phyloP scores from a whole-genome alignment of 2,329 filamentous ascomycete species.

The Cladosporium sp. region DNA sequence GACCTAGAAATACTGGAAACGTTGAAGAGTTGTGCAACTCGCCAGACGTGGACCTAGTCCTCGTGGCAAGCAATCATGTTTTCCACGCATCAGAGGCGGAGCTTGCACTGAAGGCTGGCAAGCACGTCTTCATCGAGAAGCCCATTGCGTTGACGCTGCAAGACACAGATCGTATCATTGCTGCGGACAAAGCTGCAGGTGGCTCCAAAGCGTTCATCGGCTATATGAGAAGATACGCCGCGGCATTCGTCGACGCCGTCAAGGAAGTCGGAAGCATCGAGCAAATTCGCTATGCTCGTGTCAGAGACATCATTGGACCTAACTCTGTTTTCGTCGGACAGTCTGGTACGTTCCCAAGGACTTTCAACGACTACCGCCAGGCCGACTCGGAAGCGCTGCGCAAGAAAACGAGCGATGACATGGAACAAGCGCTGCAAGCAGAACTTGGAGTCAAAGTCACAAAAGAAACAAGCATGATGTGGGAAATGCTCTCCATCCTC shows the following conservation, averaged over 20 bases:
- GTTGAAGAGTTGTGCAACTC: conserved; percentile 39
- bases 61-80: conserved; percentile 48
- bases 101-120: conserved; percentile 48
- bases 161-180: conserved; percentile 43
- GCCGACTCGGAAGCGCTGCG: conserved; percentile 19
- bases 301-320: conserved; percentile 48
- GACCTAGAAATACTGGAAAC: conserved; percentile 25
- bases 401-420: conserved; percentile 19
- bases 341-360: conserved; percentile 42
- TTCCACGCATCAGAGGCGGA: conserved; percentile 49
- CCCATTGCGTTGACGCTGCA: conserved; percentile 47
- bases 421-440: conserved; percentile 23
- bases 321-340: conserved; percentile 45
- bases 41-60: conserved; percentile 45
- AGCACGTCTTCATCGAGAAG: conserved; percentile 55
- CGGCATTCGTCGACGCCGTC: conserved; percentile 45
- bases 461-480: conserved; percentile 26
- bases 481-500: conserved; percentile 40
- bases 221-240: conserved; percentile 54
- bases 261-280: conserved; percentile 31
- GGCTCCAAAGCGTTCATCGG: conserved; percentile 50
- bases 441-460: conserved; percentile 30
- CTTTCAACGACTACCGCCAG: conserved; percentile 25
- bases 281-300: conserved; percentile 51
- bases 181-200: conserved; percentile 40